Percentiles rank a stretch among this genome's conserved stretches.
These are phyloP conservation scores for Daldinia decipiens DNA, from an alignment of 495 filamentous ascomycete genomes.

Conservation along the genomic window DNA sequence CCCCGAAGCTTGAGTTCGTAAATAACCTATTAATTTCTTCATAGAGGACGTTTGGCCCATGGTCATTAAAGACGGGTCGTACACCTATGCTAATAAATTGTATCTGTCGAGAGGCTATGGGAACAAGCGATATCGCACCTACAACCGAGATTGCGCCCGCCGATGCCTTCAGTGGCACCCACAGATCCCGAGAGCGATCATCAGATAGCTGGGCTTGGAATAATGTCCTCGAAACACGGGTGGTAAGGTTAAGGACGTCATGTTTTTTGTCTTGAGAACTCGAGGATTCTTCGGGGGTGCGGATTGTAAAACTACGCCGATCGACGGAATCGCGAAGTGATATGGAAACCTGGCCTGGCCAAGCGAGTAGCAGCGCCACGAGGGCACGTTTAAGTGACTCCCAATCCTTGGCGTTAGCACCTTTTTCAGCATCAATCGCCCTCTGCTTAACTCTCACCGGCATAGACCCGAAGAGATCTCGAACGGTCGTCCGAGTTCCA, in stretches of 20 bases:
- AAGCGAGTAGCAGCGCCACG: slow-evolving; percentile 74
- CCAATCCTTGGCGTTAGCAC: slow-evolving; percentile 65
- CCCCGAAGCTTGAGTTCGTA: slow-evolving; percentile 79
- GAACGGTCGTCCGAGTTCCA: slow-evolving; percentile 83
- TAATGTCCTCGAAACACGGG: slow-evolving; percentile 64
- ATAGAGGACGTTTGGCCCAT: slow-evolving; percentile 73
- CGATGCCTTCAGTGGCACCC: slow-evolving; percentile 75
- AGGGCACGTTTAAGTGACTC: slow-evolving; percentile 68
- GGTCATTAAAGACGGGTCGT: slow-evolving; percentile 63
- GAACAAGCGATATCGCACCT: slow-evolving; percentile 75
- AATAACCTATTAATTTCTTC: slow-evolving; percentile 84
- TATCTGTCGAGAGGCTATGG: slow-evolving; percentile 72
- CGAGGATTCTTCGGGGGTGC: slow-evolving; percentile 25
- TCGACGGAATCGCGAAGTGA: slow-evolving; percentile 54
- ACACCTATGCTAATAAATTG: slow-evolving; percentile 86
- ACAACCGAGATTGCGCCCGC: slow-evolving; percentile 66
- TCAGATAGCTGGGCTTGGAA: slow-evolving; percentile 70
- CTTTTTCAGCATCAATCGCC: slow-evolving; percentile 66
- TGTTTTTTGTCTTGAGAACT: slow-evolving; percentile 4
- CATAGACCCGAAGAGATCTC: slow-evolving; percentile 94
- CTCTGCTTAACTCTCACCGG: slow-evolving; percentile 94
- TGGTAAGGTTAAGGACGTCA: slow-evolving; percentile 41
- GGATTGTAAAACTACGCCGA: slow-evolving; percentile 34
- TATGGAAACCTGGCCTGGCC: slow-evolving; percentile 59
- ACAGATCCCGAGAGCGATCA: slow-evolving; percentile 61